phyloP scores from a whole-genome alignment of 768 basidiomycete species.

The Tricholoma matsutake region DNA sequence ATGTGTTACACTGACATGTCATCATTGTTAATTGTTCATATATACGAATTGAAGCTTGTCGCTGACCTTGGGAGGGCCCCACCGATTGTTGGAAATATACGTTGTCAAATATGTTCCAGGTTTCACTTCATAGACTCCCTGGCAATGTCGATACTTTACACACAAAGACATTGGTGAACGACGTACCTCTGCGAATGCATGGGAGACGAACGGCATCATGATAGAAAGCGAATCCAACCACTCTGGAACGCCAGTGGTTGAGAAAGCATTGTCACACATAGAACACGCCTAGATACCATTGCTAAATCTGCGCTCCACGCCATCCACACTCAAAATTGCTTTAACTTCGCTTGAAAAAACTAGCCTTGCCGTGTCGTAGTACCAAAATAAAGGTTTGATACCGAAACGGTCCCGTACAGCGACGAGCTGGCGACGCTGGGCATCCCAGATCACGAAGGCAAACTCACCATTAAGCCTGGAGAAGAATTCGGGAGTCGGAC shows the following conservation, averaged over 20 bases:
- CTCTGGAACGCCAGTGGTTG: neutral
- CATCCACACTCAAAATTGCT: neutral
- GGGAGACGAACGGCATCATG: neutral
- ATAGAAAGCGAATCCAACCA: neutral
- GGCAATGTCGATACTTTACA: neutral
- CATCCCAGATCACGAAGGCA: neutral
- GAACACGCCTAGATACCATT: neutral
- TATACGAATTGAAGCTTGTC: neutral
- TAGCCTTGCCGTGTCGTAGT: neutral
- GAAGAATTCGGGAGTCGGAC: neutral
- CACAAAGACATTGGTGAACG: neutral
- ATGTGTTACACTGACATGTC: neutral
- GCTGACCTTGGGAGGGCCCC: neutral
- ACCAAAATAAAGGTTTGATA: neutral
- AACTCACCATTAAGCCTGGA: neutral
- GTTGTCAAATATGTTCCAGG: neutral
- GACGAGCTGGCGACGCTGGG: neutral
- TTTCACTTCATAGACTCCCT: neutral
- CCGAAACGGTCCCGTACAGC: neutral
- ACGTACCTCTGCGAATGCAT: neutral
- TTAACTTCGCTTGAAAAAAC: neutral
- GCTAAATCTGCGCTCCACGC: neutral
- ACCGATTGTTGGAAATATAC: neutral
- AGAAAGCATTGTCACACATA: neutral
- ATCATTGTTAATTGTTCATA: neutral